Conservation (phyloP, 2,329 filamentous ascomycete species). For the Ascochyta koolunga region DNA sequence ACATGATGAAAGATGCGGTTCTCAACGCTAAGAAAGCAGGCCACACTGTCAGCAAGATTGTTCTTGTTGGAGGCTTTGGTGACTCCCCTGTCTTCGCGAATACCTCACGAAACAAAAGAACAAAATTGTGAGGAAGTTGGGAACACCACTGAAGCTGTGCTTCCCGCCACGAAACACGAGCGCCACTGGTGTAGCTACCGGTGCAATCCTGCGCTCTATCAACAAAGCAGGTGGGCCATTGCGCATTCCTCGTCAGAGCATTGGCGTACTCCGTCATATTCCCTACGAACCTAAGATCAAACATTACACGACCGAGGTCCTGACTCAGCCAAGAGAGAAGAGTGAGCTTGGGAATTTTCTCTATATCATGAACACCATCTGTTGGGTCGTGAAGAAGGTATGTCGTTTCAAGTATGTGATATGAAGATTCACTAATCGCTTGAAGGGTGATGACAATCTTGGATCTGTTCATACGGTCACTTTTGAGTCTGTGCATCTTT, state of each 20-base stretch:
- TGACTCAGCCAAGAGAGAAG: background rate
- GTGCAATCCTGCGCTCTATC: constrained; percentile 19
- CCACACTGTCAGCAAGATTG: constrained; percentile 11
- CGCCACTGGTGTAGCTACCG: constrained; percentile 23
- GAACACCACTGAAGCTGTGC: background rate
- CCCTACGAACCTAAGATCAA: background rate
- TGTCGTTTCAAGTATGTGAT: background rate
- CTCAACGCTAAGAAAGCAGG: background rate
- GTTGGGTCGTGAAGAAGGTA: constrained; percentile 25
- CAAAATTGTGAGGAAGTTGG: background rate
- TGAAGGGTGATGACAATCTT: background rate
- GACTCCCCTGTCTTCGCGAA: constrained; percentile 16
- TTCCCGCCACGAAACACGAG: constrained; percentile 1
- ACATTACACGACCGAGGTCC: background rate
- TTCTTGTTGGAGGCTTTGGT: constrained; percentile 21
- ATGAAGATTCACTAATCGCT: background rate
- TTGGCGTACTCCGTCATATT: constrained; percentile 17
- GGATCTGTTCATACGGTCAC: constrained; percentile 1
- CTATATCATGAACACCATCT: constrained; percentile 16
- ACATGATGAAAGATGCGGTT: constrained; percentile 14
- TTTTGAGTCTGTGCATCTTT: constrained; percentile 1
- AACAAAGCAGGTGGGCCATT: constrained; percentile 20
- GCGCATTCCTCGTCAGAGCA: constrained; percentile 14
- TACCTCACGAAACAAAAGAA: constrained; percentile 5
- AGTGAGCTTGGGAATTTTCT: too few species aligned